A percentile compares a stretch with the other conserved stretches of the same genome.
Conservation (phyloP, 139 green algal genomes). For the Trebouxia sp. region DNA sequence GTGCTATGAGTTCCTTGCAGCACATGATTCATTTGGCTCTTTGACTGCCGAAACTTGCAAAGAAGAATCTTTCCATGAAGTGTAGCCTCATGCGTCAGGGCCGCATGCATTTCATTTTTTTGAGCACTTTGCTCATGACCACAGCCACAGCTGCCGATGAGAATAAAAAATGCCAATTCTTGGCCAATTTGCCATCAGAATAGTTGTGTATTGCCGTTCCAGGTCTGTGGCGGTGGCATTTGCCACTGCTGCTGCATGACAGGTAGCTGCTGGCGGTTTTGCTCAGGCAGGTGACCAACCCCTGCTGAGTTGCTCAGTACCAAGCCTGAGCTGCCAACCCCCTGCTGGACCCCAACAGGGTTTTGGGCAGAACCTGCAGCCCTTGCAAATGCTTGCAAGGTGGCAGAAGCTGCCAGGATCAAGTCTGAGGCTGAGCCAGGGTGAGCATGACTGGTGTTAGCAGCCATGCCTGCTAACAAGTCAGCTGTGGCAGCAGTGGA, state of each 20-base stretch:
- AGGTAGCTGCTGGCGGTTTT: neutral
- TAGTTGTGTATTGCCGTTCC: too few species aligned
- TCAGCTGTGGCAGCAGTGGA: slow-evolving; percentile 9
- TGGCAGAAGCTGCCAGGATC: slow-evolving; percentile 13
- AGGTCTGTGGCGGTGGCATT: too few species aligned
- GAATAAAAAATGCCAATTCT: too few species aligned
- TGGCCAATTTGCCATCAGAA: too few species aligned
- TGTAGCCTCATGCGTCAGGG: too few species aligned
- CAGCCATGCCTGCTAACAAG: slow-evolving; percentile 8
- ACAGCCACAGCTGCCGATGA: too few species aligned
- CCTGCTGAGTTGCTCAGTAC: neutral
- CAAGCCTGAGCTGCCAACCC: neutral
- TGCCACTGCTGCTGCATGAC: slow-evolving; percentile 19
- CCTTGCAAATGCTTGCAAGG: slow-evolving; percentile 16
- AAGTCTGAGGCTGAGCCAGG: neutral
- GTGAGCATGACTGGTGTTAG: neutral
- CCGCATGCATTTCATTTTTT: too few species aligned
- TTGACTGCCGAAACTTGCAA: too few species aligned
- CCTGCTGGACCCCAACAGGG: neutral
- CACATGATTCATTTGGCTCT: too few species aligned
- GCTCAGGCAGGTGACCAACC: neutral
- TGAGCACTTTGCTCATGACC: too few species aligned
- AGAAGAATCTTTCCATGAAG: too few species aligned
- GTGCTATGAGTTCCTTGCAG: too few species aligned
- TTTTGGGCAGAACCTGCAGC: neutral